A percentile compares a stretch with the other conserved stretches of the same genome.
Conservation (phyloP, 176 grass and related monocot genomes). For the Juncus inflexus region DNA sequence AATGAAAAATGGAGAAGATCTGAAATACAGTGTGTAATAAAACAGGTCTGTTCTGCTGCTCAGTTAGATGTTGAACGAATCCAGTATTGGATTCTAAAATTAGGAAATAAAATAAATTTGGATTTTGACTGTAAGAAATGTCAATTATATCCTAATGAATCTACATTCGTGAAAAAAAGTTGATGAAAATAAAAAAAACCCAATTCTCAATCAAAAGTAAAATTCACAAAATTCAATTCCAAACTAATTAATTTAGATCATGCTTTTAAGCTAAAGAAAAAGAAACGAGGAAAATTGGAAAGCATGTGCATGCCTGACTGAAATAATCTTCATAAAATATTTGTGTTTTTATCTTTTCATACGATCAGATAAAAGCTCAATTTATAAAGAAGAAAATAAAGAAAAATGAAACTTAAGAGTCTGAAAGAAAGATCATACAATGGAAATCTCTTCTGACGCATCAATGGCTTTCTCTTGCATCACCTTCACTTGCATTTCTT, state of each 20-base stretch:
- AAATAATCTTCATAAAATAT: no score
- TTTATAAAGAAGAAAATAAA: background rate
- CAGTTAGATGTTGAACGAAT: background rate
- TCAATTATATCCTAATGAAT: no score
- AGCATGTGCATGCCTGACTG: no score
- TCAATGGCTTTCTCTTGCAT: background rate
- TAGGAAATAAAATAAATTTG: no score
- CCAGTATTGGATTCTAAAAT: background rate
- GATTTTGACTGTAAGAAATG: no score
- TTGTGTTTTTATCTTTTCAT: background rate
- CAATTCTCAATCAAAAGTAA: no score
- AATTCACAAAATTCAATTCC: no score
- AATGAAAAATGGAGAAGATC: background rate
- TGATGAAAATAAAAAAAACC: no score
- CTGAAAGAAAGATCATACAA: background rate
- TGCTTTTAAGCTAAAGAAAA: background rate
- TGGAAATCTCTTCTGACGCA: constrained; percentile 6
- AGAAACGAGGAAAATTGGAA: background rate
- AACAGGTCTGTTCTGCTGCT: background rate
- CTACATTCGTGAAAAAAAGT: no score
- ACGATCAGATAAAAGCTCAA: background rate
- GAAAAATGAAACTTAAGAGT: background rate
- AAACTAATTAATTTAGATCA: no score
- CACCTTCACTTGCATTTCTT: constrained; percentile 9
- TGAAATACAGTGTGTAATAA: background rate